These are phyloP conservation scores for Saturnispora mendoncae DNA, from an alignment of 805 yeast species.

Conservation along the genomic window DNA sequence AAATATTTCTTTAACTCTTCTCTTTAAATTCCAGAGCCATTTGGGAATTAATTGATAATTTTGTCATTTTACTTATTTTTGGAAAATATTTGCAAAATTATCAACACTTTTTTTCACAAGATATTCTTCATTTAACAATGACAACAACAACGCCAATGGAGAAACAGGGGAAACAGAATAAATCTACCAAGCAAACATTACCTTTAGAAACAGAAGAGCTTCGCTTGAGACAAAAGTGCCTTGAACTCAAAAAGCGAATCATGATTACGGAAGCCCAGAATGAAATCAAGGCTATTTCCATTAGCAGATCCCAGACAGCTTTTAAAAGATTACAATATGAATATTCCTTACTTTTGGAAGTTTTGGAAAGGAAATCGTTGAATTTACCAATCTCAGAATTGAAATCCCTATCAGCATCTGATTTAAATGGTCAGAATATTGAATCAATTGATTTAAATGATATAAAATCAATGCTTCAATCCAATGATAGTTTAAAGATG, in stretches of 20 bases:
- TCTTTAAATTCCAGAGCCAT: no score
- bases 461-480: constrained; percentile 21
- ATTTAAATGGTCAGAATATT: constrained; percentile 23
- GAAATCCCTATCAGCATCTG: constrained; percentile 18
- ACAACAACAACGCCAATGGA: background rate
- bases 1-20: no score
- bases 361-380: constrained; percentile 53
- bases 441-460: constrained; percentile 23
- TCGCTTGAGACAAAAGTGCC: constrained; percentile 54
- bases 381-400: constrained; percentile 21
- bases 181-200: constrained; percentile 16
- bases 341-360: constrained; percentile 69
- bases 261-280: constrained; percentile 68
- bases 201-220: constrained; percentile 16
- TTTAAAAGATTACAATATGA: constrained; percentile 76
- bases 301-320: constrained; percentile 66
- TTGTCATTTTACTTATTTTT: no score
- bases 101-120: background rate
- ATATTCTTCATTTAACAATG: no score
- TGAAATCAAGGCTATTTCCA: constrained; percentile 65
- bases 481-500: constrained; percentile 15
- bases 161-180: no score
- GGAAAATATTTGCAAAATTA: no score
- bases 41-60: no score
- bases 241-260: constrained; percentile 60